A percentile compares a stretch with the other conserved stretches of the same genome.
phyloP scores from a whole-genome alignment of 78 protist genomes.

The slime mould (Dictyostelium discoideum) region dicty_2.7 NC_007091.3:253501-254000 shows the following conservation, averaged over 20 bases:
- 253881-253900: slow-evolving; percentile 36
- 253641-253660: neutral
- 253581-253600: slow-evolving; percentile 53
- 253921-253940: slow-evolving; percentile 65
- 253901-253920: slow-evolving; percentile 65
- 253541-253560: slow-evolving; percentile 16
- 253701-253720: slow-evolving; percentile 41
- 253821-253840: neutral
- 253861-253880: neutral
- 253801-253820: neutral
- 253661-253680: neutral
- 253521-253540: no score
- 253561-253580: slow-evolving; percentile 45
- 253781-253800: slow-evolving; percentile 43
- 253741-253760: slow-evolving; percentile 53
- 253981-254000: neutral
- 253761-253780: slow-evolving; percentile 51
- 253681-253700: slow-evolving; percentile 58
- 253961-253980: slow-evolving; percentile 5
- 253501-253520: no score
- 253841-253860: neutral
- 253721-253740: slow-evolving; percentile 25
- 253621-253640: slow-evolving; percentile 64
- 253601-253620: slow-evolving; percentile 44
- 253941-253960: slow-evolving; percentile 55